Percentiles rank a stretch among this genome's conserved stretches.
Conservation (phyloP, 2,329 filamentous ascomycete species). For the Curvularia verruculosa region DNA sequence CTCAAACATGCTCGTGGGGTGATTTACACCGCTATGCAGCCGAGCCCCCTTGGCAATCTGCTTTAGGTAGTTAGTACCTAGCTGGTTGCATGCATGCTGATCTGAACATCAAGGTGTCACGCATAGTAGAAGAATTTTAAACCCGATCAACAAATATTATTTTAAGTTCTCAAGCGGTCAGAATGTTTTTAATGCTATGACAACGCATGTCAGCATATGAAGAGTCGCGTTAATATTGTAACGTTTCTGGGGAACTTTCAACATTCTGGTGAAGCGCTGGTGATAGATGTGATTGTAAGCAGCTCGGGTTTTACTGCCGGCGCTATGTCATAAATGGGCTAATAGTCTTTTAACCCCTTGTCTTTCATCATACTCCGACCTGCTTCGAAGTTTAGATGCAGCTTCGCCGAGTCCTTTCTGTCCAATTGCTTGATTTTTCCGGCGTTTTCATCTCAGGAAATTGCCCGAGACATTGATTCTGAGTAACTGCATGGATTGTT, state of each 20-base stretch:
- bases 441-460: background rate
- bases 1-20: background rate
- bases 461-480: background rate
- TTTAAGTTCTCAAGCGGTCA: too few species aligned
- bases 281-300: background rate
- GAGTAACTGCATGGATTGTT: background rate
- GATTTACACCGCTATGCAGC: background rate
- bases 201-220: too few species aligned
- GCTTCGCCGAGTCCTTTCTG: background rate
- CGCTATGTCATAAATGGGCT: background rate
- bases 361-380: background rate
- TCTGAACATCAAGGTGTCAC: too few species aligned
- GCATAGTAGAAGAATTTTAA: too few species aligned
- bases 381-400: background rate
- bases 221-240: too few species aligned
- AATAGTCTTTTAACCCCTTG: background rate
- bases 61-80: background rate
- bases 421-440: background rate
- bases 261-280: background rate
- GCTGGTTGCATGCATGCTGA: background rate
- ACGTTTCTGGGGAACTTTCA: too few species aligned
- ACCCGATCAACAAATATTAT: too few species aligned
- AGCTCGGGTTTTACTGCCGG: background rate
- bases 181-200: too few species aligned
- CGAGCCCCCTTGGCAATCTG: background rate